Base-by-base conservation (phyloP, 306 rosid genomes). In the Vigna hirtella region DNA sequence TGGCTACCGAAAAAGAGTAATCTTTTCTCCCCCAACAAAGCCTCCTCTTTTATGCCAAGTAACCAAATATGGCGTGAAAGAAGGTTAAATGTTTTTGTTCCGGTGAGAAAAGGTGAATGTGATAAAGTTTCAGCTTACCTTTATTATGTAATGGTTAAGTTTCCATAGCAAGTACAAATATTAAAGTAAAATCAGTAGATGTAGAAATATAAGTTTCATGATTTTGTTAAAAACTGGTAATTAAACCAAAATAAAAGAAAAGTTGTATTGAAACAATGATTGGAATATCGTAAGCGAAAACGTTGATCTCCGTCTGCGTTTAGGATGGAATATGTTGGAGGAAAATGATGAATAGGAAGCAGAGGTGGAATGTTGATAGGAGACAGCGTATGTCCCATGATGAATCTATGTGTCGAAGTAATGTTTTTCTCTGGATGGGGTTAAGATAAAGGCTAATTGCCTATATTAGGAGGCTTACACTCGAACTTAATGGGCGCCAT, bases 401-500 rank as follows among this genome's bases (percentile, higher is more conserved):
- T 72, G 82, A 36, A 72, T 82, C 85, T 43, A 0, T 30, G 1
- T 70, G 67, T 76, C 47, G 50, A 72, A 40, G 40, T 12, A 50
- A 32, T 58, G 77, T 61, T 63, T 70, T 11, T 3, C 36, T 17
- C 17, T 4, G 6, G 38, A 34, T 34, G 10, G 18, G 26, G 69
- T 56, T 45, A 32, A 59, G 40, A 72, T 12, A 28, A 77, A 22
- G 34, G 40, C 22, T 58, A 66, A 78, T 73, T 66, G 38, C 20
- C 73, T 42, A 58, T 36, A 73, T 77, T 26, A 61, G 43, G 62
- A 62, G 40, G 34, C 70, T 79, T 67, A 32, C 66, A 53, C 53
- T 34, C 4, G 5, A 9, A 67, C 77, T 63, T 79, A 86, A 62
- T 58, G 74, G 73, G 48, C 76, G 81, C 80, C 78, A 69, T 69